A percentile compares a stretch with the other conserved stretches of the same genome.
These are phyloP conservation scores for Claviceps pusilla DNA, from an alignment of 2,329 filamentous ascomycete genomes.

Conservation along the genomic window DNA sequence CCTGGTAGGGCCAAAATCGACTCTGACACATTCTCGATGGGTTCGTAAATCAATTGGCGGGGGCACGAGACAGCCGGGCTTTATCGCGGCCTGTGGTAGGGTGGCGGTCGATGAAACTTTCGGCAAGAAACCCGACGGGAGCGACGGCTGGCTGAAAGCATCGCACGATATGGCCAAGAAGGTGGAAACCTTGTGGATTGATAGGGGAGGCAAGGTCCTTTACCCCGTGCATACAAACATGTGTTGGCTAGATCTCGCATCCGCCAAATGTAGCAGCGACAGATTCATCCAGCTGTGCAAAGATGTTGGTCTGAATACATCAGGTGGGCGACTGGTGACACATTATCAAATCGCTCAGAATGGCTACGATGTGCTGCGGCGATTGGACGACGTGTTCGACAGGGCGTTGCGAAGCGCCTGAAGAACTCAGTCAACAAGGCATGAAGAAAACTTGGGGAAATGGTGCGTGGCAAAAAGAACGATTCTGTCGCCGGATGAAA, in stretches of 20 bases:
- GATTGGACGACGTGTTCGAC: conserved; percentile 40
- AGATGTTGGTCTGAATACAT: conserved; percentile 27
- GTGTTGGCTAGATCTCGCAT: conserved; percentile 66
- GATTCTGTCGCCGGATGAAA: too few relatives aligned
- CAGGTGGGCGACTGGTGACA: conserved; percentile 28
- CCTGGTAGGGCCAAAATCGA: conserved; percentile 37
- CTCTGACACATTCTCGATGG: conserved; percentile 26
- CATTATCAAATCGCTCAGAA: conserved; percentile 48
- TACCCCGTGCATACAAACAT: conserved; percentile 79
- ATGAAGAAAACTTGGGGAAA: neutral
- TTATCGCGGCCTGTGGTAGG: conserved; percentile 55
- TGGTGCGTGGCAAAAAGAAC: too few relatives aligned
- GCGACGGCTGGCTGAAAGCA: conserved; percentile 41
- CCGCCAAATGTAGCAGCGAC: conserved; percentile 30
- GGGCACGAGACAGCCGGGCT: conserved; percentile 56
- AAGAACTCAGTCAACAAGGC: neutral
- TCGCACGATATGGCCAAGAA: conserved; percentile 49
- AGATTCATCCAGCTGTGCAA: conserved; percentile 25
- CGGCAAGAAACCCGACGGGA: conserved; percentile 20
- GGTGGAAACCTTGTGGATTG: conserved; percentile 55
- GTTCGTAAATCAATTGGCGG: conserved; percentile 60
- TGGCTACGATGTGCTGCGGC: conserved; percentile 41
- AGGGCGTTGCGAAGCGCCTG: conserved; percentile 14
- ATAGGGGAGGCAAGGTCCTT: conserved; percentile 50
- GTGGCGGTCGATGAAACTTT: conserved; percentile 46